Evolutionary conservation across 352 stramenopile genomes (phyloP).

Genomic region (Phytopythium montanum): DNA sequence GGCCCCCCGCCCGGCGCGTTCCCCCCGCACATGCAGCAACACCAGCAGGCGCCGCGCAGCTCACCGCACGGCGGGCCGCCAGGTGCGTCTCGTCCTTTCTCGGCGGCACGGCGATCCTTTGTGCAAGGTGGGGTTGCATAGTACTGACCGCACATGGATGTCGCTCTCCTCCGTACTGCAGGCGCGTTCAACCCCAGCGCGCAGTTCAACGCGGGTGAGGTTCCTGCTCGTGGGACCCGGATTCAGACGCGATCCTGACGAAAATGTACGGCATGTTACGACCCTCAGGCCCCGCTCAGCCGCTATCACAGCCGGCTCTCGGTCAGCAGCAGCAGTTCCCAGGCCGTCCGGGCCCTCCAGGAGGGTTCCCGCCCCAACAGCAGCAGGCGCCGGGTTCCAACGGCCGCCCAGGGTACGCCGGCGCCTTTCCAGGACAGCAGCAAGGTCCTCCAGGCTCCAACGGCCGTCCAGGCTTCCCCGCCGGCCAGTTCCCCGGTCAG

Average conservation of each 20-base stretch:
- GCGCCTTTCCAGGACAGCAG: constrained; percentile 4
- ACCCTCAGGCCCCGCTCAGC: background rate
- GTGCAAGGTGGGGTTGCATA: too few species aligned
- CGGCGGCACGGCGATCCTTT: too few species aligned
- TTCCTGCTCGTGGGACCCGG: background rate
- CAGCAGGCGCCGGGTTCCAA: constrained; percentile 5
- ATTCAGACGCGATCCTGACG: too few species aligned
- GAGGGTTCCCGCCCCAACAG: constrained; percentile 5
- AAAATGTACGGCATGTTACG: too few species aligned
- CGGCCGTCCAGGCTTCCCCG: constrained; percentile 5
- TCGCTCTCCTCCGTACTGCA: background rate
- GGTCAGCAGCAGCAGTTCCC: constrained; percentile 34
- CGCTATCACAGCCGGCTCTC: constrained; percentile 15
- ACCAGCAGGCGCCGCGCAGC: constrained; percentile 10
- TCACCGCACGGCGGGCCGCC: background rate
- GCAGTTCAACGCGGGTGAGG: constrained; percentile 16
- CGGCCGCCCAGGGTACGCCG: constrained; percentile 6
- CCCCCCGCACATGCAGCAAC: constrained; percentile 6
- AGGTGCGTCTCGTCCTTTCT: background rate
- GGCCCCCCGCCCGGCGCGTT: constrained; percentile 12
- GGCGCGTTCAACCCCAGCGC: constrained; percentile 8
- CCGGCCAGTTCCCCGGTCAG: background rate
- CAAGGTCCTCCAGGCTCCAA: constrained; percentile 1
- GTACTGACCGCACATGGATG: too few species aligned
- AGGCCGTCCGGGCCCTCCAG: background rate